Conservation (phyloP, 331 rosid genomes). For the Ulmus americana region DNA sequence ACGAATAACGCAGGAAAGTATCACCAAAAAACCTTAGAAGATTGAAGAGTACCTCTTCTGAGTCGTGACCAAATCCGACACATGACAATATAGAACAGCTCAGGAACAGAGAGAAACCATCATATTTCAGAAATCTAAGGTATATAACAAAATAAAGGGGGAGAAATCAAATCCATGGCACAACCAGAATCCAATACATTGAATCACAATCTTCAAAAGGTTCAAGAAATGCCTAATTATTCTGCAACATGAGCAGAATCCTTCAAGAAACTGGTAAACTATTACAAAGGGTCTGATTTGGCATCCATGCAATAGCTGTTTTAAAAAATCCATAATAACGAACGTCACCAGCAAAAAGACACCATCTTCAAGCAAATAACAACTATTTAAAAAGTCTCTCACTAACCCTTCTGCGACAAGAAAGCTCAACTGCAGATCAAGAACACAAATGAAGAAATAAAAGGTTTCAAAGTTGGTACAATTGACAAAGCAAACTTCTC, state of each 20-base stretch:
- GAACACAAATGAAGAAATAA: constrained; percentile 25
- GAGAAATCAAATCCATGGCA: constrained; percentile 16
- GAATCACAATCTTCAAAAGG: constrained; percentile 16
- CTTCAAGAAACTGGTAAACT: constrained; percentile 21
- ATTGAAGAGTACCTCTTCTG: too few species aligned
- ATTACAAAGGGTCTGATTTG: constrained; percentile 29
- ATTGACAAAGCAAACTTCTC: constrained; percentile 23
- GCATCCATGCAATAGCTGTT: constrained; percentile 28
- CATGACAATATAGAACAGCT: neutral
- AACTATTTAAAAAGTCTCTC: constrained; percentile 29
- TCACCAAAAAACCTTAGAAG: too few species aligned
- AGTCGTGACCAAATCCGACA: neutral
- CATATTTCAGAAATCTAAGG: neutral
- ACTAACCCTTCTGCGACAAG: neutral
- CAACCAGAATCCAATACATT: constrained; percentile 21
- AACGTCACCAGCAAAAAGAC: constrained; percentile 9
- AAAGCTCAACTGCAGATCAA: constrained; percentile 14
- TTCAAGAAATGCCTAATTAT: constrained; percentile 32
- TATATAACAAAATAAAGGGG: too few species aligned
- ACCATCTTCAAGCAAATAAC: constrained; percentile 17
- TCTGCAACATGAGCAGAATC: constrained; percentile 28
- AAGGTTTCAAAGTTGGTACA: constrained; percentile 32
- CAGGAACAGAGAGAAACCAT: neutral
- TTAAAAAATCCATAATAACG: constrained; percentile 21
- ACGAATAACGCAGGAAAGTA: too few species aligned